Percentiles rank a stretch among this genome's conserved stretches.
phyloP scores from a whole-genome alignment of 768 basidiomycete species.

The Exidia glandulosa region DNA sequence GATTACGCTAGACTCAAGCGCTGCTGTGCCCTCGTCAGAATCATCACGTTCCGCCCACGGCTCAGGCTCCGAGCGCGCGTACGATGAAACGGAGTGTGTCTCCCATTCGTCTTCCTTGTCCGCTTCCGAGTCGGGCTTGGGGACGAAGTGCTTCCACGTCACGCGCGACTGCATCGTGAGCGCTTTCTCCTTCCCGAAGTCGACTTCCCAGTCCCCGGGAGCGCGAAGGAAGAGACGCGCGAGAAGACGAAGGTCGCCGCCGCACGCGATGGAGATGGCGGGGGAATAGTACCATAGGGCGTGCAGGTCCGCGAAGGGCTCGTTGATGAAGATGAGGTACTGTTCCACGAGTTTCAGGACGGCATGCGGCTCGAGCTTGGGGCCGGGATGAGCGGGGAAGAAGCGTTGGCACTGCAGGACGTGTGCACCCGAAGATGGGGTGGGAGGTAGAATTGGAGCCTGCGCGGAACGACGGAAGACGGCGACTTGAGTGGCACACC shows the following conservation, averaged over 20 bases:
- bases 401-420: background rate
- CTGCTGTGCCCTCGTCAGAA: background rate
- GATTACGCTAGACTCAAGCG: too few species aligned
- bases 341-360: background rate
- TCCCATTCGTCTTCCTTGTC: too few species aligned
- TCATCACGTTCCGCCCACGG: background rate
- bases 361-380: background rate
- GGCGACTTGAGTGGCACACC: conserved; percentile 60
- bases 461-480: conserved; percentile 33
- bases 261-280: background rate
- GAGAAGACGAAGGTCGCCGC: background rate
- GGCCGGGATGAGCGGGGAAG: background rate
- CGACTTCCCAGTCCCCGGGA: background rate
- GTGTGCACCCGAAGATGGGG: background rate
- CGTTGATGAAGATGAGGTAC: background rate
- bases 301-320: background rate
- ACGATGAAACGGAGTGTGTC: too few species aligned
- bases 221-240: background rate
- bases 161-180: background rate
- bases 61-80: too few species aligned
- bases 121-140: background rate
- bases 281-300: conserved; percentile 2
- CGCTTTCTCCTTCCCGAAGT: background rate
- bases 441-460: background rate
- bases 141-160: background rate